These are phyloP conservation scores for Ascochyta rabiei DNA, from an alignment of 2,329 filamentous ascomycete genomes.

Conservation along the genomic window DNA sequence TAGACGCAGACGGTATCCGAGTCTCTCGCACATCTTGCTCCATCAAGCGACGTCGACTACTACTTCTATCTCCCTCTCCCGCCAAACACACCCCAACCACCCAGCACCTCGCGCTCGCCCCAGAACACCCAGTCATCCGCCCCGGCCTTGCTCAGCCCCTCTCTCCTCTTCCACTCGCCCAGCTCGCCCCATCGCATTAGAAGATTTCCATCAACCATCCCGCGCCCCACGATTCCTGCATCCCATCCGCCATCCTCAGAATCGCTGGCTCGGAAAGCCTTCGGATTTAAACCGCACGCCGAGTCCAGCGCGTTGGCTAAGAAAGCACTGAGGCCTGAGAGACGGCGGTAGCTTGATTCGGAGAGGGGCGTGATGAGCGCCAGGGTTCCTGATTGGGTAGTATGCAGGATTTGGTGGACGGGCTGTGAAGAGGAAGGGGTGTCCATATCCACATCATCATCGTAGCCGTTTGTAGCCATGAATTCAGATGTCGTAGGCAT, in stretches of 20 bases:
- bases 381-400: conserved; percentile 70
- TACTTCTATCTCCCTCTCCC: conserved; percentile 16
- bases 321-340: conserved; percentile 81
- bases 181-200: conserved; percentile 78
- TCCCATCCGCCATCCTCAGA: conserved; percentile 46
- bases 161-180: conserved; percentile 70
- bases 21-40: too few species aligned
- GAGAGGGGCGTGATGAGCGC: conserved; percentile 77
- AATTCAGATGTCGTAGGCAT: conserved; percentile 46
- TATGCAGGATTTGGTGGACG: conserved; percentile 42
- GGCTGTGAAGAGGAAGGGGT: conserved; percentile 9
- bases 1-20: too few species aligned
- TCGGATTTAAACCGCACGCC: conserved; percentile 80
- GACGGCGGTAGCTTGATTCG: conserved; percentile 81
- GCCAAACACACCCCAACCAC: conserved; percentile 65
- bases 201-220: conserved; percentile 79
- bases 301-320: conserved; percentile 77
- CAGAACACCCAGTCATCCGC: conserved; percentile 70
- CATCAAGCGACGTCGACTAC: not conserved
- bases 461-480: conserved; percentile 35
- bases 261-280: conserved; percentile 70
- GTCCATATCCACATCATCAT: conserved; percentile 38
- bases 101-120: conserved; percentile 70
- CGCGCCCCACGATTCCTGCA: conserved; percentile 58
- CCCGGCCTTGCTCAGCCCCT: conserved; percentile 77